Evolutionary conservation across 2,329 filamentous ascomycete genomes (phyloP).

Genomic region (Diaporthe citri): DNA sequence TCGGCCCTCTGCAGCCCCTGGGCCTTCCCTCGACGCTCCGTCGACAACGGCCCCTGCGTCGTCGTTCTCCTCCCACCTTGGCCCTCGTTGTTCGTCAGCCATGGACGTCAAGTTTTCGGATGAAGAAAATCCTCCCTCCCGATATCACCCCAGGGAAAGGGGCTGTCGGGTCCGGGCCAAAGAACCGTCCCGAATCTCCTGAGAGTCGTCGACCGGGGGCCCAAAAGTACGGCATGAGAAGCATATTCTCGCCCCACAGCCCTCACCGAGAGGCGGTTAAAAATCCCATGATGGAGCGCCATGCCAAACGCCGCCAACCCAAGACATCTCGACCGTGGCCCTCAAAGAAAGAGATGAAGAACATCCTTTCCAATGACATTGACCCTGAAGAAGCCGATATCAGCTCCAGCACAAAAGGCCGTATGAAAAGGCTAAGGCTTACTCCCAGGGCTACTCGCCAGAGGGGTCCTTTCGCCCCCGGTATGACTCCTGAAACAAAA

Average conservation of each 20-base stretch:
- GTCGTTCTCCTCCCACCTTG: neutral
- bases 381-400: neutral
- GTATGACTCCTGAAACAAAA: neutral
- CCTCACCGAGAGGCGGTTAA: neutral
- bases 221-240: neutral
- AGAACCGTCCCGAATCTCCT: neutral
- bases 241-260: neutral
- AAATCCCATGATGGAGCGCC: neutral
- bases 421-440: too few species aligned
- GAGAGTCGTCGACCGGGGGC: neutral
- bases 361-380: neutral
- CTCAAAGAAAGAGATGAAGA: neutral
- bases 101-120: neutral
- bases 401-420: neutral
- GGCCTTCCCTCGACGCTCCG: neutral
- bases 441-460: neutral
- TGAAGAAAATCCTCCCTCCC: neutral
- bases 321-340: neutral
- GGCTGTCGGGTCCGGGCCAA: neutral
- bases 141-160: neutral
- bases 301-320: neutral
- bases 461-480: neutral
- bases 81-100: neutral
- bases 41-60: neutral
- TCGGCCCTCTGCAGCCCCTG: neutral